Base-by-base conservation (phyloP, 345 rosid genomes). In the Ceriops zippeliana region DNA sequence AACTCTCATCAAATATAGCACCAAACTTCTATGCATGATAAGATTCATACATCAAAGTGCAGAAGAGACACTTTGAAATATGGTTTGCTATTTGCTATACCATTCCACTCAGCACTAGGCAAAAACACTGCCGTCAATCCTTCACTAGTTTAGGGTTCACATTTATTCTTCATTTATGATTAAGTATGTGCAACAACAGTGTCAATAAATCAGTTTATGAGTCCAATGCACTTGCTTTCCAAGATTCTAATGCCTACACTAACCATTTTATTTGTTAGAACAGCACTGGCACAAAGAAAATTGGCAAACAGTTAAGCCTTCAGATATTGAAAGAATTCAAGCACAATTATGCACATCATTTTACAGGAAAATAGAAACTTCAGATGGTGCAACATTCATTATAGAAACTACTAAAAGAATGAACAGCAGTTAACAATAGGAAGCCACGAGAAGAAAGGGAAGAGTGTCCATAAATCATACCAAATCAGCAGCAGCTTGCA, bases 401-500 rank as follows among this genome's bases (percentile, higher is more conserved):
- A 38, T 38, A 38, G 46, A 35, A 64, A 49, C 1, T 32, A 64
- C 6, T 20, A 42, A 37, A 21, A n/a, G 53, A 28, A 64, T 35
- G 7, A 19, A 64, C 8, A 5, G 24, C 10, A 49, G 17, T 32
- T 7, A 38, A 10, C 16, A 30, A 31, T 31, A 31, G 9, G 37
- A 1, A 34, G 7, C 37, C 37, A 34, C 8, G 16, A 52, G 56
- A n/a, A 52, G 27, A 15, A n/a, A 58, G 27, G 19, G 13, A 75
- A 34, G 30, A n/a, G 16, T 30, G 42, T 34, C 15, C 22, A 27
- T 37, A 34, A 58, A 34, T 31, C 79, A 62, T 85, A 83, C 86
- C 84, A 65, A 73, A 73, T 83, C 86, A 66, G 84, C 77, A 65
- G 86, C 86, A 71, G 86, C 86, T 73, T 83, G 84, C 66, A 83